Base-by-base conservation (phyloP, 345 rosid species). In the Syzygium oleosum region DNA sequence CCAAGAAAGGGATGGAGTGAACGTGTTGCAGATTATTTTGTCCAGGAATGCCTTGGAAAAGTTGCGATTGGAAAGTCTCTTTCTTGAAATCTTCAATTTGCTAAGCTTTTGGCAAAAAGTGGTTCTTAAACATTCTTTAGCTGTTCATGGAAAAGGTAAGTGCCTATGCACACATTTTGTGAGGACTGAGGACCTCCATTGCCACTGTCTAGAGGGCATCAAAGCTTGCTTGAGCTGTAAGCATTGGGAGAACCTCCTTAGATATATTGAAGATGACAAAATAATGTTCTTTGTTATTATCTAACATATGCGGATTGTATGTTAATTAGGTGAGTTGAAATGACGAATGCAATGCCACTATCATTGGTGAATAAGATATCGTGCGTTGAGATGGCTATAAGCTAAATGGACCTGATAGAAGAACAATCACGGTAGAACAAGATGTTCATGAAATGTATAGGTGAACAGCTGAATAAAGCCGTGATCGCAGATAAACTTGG, bases 1-100 rank as follows among this genome's bases (percentile, higher is more conserved):
- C 34, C 86, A 88, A 87, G 90, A 49, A 90, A 88, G 89, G 91
- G 80, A 90, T 88, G n/a, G 87, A 90, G 87, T 86, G 87, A 84
- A 73, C 87, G 86, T 84, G 89, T 56, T 55, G 89, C 41, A 80
- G 77, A 87, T 61, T 23, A 52, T 51, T 87, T 85, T 79, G 85
- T 87, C 46, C 86, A 7, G 13, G 55, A 11, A 55, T 84, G n/a
- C 46, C 46, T 52, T 31, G 86, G 55, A 84, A 84, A 84, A 55
- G 41, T 84, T 11, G 61, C 56, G 12, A 52, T 16, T 16, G 59
- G 46, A 52, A 84, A 84, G 86, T 34, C 86, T 84, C 86, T 84
- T 84, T 84, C 86, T 52, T 84, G 61, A 84, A 52, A 11, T 52
- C 86, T 34, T 84, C 43, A 51, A 25, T 38, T 51, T 29, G 59